These are phyloP conservation scores for Fusarium globosum DNA, from an alignment of 2,329 filamentous ascomycete genomes.

Conservation along the genomic window DNA sequence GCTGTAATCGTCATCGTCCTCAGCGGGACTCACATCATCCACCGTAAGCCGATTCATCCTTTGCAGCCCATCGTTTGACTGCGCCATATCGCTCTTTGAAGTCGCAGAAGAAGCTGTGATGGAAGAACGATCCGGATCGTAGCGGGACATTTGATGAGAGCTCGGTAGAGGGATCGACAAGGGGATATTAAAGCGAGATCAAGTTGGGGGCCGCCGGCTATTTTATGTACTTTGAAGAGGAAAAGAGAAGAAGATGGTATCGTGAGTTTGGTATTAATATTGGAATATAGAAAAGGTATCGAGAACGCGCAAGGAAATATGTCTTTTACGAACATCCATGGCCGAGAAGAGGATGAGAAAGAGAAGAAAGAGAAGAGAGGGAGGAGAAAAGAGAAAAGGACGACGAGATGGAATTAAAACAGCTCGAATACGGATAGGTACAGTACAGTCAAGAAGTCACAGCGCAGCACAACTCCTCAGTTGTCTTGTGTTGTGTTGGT, in stretches of 20 bases:
- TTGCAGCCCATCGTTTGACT: slow-evolving; percentile 13
- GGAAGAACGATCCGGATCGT: slow-evolving; percentile 13
- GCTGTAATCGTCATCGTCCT: slow-evolving; percentile 41
- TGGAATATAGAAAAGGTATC: slow-evolving; percentile 3
- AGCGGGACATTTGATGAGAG: slow-evolving; percentile 28
- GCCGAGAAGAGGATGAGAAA: slow-evolving; percentile 1
- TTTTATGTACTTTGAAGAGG: not conserved
- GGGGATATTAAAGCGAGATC: slow-evolving; percentile 12
- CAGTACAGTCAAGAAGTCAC: not conserved
- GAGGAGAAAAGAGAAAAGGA: slow-evolving; percentile 12
- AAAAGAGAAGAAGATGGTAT: not conserved
- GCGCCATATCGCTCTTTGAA: slow-evolving; percentile 10
- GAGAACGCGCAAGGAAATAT: not conserved
- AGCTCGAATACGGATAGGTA: not conserved
- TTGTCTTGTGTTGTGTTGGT: not conserved
- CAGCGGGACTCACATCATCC: slow-evolving; percentile 29
- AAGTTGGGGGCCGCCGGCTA: not conserved
- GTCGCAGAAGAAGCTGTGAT: slow-evolving; percentile 16
- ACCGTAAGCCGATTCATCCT: slow-evolving; percentile 17
- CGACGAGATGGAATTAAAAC: slow-evolving; percentile 11
- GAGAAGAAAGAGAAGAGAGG: not conserved
- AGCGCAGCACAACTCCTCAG: not conserved
- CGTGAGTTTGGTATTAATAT: slow-evolving; percentile 1
- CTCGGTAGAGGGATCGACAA: slow-evolving; percentile 19
- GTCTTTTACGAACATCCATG: slow-evolving; percentile 16